These are phyloP conservation scores for Ogataea methylovora DNA, from an alignment of 805 yeast species.

Conservation along the genomic window DNA sequence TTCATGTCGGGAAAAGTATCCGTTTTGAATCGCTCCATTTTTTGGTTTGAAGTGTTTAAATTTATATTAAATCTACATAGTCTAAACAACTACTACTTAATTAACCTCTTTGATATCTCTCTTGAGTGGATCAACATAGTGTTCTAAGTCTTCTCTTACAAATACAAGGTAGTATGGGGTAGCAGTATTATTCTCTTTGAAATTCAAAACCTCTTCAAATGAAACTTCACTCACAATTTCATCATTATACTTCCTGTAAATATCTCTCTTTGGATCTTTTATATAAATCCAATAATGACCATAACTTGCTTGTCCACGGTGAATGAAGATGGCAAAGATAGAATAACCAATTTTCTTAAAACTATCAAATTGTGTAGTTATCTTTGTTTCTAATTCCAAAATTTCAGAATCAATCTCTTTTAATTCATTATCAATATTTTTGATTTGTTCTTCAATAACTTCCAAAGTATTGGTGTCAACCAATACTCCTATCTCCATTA, in stretches of 20 bases:
- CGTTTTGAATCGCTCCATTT: too few species aligned
- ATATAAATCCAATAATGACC: slow-evolving; percentile 98
- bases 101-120: slow-evolving; percentile 27
- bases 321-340: slow-evolving; percentile 87
- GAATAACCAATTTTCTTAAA: slow-evolving; percentile 66
- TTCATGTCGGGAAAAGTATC: too few species aligned
- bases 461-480: slow-evolving; percentile 41
- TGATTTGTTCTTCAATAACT: slow-evolving; percentile 39
- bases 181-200: slow-evolving; percentile 65
- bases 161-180: slow-evolving; percentile 92
- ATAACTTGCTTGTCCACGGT: slow-evolving; percentile 90
- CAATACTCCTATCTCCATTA: slow-evolving; percentile 25
- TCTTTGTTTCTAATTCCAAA: slow-evolving; percentile 34
- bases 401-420: slow-evolving; percentile 30
- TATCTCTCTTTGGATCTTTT: slow-evolving; percentile 55
- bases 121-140: slow-evolving; percentile 58
- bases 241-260: slow-evolving; percentile 89
- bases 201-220: slow-evolving; percentile 58
- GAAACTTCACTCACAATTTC: slow-evolving; percentile 85
- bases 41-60: too few species aligned
- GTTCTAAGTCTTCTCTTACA: slow-evolving; percentile 54
- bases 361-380: slow-evolving; percentile 53
- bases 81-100: neutral
- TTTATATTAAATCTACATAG: too few species aligned
- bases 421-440: slow-evolving; percentile 38